Evolutionary conservation across 1,284 basidiomycete species (phyloP), one percentile per base, ranked within the genome.

Genomic region (Ceratobasidium sp.): DNA sequence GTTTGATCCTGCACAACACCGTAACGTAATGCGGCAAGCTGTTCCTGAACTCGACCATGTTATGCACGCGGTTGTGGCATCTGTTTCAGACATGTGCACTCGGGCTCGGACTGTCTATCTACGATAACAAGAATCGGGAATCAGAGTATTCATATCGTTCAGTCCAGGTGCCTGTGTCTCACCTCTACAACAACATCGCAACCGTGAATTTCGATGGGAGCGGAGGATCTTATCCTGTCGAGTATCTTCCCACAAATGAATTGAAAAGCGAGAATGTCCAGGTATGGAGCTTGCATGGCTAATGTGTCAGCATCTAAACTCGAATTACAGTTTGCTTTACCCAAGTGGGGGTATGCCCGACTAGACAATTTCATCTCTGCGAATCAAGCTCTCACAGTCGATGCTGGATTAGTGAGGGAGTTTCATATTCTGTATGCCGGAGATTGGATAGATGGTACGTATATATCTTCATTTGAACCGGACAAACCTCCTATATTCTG

Each of bases 351-450:
- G 2, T 53, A 74, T 45, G 74, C 50, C n/a, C 4, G 36, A 23
- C 59, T 36, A 16, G 75, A 76, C 41, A 76, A 76, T 23, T 65
- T 65, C 30, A 32, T 65, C n/a, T 65, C 62, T 2, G 14, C 45
- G 23, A 36, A 36, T 12, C 62, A 65, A 21, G 57, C 36, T 9
- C 32, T 59, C 2, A 41, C 34, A 5, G 57, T 59, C 23, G 57
- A 59, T 23, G 21, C 57, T 16, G 16, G 71, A 1, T 74, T 72
- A 45, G 43, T 72, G 12, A 30, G 73, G 39, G 76, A 76, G 48
- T 59, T 76, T n/a, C 76, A 76, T 64, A 61, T 76, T 26, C 65
- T 76, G 8, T 76, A 76, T 48, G 43, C 43, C 9, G 76, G 76
- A 14, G 76, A 77, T 53, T 76, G 71, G 71, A 77, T 74, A 21